These are phyloP conservation scores for Lecanicillium sp. DNA, from an alignment of 2,329 filamentous ascomycete genomes.

Conservation along the genomic window DNA sequence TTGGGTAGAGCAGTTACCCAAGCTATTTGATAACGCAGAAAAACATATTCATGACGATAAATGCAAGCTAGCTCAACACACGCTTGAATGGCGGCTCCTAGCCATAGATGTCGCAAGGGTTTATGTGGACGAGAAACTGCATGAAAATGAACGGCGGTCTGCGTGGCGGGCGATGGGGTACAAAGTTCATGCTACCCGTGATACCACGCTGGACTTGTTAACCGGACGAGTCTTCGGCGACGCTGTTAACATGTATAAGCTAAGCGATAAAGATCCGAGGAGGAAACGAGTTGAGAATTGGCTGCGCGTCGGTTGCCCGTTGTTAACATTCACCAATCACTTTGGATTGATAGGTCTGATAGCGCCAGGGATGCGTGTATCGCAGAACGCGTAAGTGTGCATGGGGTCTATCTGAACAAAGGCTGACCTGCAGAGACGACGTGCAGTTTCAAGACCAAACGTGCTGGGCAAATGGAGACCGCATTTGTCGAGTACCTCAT, in stretches of 20 bases:
- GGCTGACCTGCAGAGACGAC: too few relatives aligned
- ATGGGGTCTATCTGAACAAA: too few relatives aligned
- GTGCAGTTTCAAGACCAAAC: too few relatives aligned
- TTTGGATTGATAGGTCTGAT: neutral
- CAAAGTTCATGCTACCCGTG: neutral
- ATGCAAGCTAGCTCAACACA: neutral
- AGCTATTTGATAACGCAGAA: neutral
- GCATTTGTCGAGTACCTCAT: too few relatives aligned
- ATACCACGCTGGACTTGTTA: constrained; percentile 1
- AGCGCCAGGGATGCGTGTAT: too few relatives aligned
- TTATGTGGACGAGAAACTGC: neutral
- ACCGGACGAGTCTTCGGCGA: neutral
- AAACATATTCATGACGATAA: neutral
- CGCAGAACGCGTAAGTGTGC: too few relatives aligned
- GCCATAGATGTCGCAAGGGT: neutral
- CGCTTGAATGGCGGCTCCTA: constrained; percentile 1
- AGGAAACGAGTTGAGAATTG: neutral
- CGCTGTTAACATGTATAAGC: neutral
- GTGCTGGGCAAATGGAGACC: too few relatives aligned
- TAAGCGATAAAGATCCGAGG: neutral
- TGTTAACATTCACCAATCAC: neutral
- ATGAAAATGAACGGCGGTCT: neutral
- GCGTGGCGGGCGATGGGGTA: neutral
- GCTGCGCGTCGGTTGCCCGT: constrained; percentile 1
- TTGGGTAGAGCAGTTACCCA: neutral